A percentile compares a stretch with the other conserved stretches of the same genome.
Conservation (phyloP, 192 early-diverging fungal genomes). For the Jimgerdemannia lactiflua region DNA sequence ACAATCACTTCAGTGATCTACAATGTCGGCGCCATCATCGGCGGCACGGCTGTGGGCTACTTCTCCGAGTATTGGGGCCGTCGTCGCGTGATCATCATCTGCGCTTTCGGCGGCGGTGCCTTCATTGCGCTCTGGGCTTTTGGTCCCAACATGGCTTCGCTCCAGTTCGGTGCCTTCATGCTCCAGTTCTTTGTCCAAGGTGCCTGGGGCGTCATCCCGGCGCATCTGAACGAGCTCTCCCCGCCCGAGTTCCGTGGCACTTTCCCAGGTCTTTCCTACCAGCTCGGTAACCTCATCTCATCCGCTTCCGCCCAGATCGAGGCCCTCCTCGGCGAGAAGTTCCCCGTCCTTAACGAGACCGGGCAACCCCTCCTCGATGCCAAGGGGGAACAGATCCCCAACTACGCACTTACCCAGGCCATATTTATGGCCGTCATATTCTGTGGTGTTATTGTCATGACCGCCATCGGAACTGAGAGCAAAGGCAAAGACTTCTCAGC, state of each 20-base stretch:
- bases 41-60: slow-evolving; percentile 58
- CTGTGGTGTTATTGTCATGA: slow-evolving; percentile 35
- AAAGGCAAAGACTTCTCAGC: slow-evolving; percentile 47
- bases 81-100: slow-evolving; percentile 49
- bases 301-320: slow-evolving; percentile 38
- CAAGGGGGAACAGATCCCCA: slow-evolving; percentile 19
- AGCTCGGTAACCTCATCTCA: slow-evolving; percentile 66
- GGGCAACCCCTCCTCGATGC: slow-evolving; percentile 5
- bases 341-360: slow-evolving; percentile 12
- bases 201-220: slow-evolving; percentile 61
- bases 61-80: slow-evolving; percentile 68
- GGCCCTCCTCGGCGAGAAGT: slow-evolving; percentile 37
- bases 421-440: slow-evolving; percentile 56
- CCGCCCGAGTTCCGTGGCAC: slow-evolving; percentile 63
- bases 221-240: slow-evolving; percentile 65
- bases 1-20: slow-evolving; percentile 59
- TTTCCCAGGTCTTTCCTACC: slow-evolving; percentile 72
- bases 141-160: slow-evolving; percentile 24
- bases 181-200: slow-evolving; percentile 61
- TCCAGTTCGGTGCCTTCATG: slow-evolving; percentile 40
- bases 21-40: slow-evolving; percentile 65
- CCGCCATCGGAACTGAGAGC: slow-evolving; percentile 55
- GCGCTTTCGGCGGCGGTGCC: slow-evolving; percentile 47
- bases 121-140: slow-evolving; percentile 71
- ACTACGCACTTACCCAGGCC: slow-evolving; percentile 57